Evolutionary conservation across 306 rosid genomes (phyloP).

Genomic region (Vicia sativa): DNA sequence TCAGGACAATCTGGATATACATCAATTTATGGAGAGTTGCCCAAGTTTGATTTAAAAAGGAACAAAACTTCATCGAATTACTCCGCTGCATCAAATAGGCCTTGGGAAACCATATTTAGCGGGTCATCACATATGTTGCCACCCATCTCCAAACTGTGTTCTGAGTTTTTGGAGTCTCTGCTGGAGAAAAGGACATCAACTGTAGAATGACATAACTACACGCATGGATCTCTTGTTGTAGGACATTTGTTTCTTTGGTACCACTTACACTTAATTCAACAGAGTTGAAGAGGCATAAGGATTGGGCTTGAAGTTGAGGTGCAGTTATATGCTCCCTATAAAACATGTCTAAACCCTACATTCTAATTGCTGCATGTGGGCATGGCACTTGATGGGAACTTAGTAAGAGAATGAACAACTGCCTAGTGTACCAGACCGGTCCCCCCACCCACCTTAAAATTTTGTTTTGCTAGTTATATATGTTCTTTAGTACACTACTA

Average conservation of each 20-base stretch:
- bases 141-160: conserved; percentile 82
- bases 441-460: not conserved
- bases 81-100: conserved; percentile 68
- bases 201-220: conserved; percentile 49
- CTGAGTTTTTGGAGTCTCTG: conserved; percentile 73
- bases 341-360: conserved; percentile 6
- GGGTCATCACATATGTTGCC: conserved; percentile 81
- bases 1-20: conserved; percentile 76
- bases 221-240: not conserved
- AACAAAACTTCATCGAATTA: conserved; percentile 41
- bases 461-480: conserved; percentile 30
- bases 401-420: conserved; percentile 24
- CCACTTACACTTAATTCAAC: conserved; percentile 10
- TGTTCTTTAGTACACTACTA: conserved; percentile 25
- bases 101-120: conserved; percentile 86
- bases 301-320: conserved; percentile 26
- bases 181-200: conserved; percentile 59
- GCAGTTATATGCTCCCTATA: conserved; percentile 15
- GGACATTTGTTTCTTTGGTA: conserved; percentile 29
- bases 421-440: not conserved
- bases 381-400: conserved; percentile 30
- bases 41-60: conserved; percentile 56
- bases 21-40: conserved; percentile 77
- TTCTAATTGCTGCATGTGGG: conserved; percentile 2
- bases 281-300: conserved; percentile 25